Conservation (phyloP, 768 basidiomycete genomes). For the Lyophyllum atratum region DNA sequence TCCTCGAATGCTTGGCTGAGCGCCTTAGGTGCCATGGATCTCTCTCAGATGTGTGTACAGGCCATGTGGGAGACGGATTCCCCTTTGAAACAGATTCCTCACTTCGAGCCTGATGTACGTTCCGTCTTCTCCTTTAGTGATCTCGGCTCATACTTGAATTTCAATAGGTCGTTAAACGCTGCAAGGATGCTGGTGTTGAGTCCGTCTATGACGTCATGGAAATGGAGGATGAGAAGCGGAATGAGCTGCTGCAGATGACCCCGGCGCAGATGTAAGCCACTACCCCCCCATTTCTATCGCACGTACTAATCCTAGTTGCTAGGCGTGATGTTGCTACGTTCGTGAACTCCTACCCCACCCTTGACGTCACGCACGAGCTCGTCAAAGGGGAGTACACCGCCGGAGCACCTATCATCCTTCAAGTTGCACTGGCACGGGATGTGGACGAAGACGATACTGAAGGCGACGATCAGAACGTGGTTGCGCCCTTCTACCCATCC, state of each 20-base stretch:
- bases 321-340: conserved; percentile 95
- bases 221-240: conserved; percentile 91
- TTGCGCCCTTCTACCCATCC: conserved; percentile 92
- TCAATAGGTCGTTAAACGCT: conserved; percentile 74
- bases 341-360: conserved; percentile 96
- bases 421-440: conserved; percentile 80
- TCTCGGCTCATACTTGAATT: neutral
- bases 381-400: conserved; percentile 87
- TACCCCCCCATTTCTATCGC: neutral
- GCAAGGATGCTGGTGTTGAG: conserved; percentile 78
- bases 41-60: conserved; percentile 98
- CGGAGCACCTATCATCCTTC: conserved; percentile 78
- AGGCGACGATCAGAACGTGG: conserved; percentile 74
- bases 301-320: conserved; percentile 12
- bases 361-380: conserved; percentile 89
- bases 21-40: conserved; percentile 95
- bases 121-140: neutral
- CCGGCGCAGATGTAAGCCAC: conserved; percentile 82
- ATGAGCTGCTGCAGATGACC: conserved; percentile 81
- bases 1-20: conserved; percentile 95
- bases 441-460: conserved; percentile 72
- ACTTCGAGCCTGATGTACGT: conserved; percentile 87
- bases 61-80: conserved; percentile 98
- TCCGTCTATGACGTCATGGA: conserved; percentile 99
- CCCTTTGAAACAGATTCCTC: conserved; percentile 93